Evolutionary conservation across 2,329 filamentous ascomycete species (phyloP).

Genomic region (Monosporascus ibericus): DNA sequence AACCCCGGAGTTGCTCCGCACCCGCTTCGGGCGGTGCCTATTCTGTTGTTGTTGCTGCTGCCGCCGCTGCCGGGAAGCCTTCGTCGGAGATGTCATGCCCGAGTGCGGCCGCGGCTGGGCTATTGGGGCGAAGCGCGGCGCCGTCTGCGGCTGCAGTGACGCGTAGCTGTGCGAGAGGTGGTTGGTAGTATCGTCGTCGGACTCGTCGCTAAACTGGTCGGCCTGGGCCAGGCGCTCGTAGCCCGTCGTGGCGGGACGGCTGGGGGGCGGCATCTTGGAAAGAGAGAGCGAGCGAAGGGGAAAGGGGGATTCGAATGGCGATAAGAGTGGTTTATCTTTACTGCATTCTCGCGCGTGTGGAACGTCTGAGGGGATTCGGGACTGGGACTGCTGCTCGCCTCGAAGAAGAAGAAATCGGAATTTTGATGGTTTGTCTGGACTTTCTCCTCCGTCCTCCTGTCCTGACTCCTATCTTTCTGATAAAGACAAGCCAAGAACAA

Average conservation of each 20-base stretch:
- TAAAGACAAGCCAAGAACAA: no score
- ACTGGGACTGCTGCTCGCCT: no score
- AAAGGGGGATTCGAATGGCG: background rate
- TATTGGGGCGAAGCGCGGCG: constrained; percentile 60
- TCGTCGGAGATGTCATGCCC: constrained; percentile 53
- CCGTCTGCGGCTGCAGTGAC: constrained; percentile 47
- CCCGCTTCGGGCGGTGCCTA: constrained; percentile 41
- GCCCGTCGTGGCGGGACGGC: constrained; percentile 68
- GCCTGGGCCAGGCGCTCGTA: constrained; percentile 82
- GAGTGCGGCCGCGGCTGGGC: constrained; percentile 55
- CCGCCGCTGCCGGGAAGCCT: constrained; percentile 29
- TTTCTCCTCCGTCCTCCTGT: no score
- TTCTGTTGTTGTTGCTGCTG: background rate
- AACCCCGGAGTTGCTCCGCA: constrained; percentile 72
- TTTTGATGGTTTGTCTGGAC: no score
- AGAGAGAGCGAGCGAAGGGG: background rate
- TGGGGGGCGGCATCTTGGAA: constrained; percentile 52
- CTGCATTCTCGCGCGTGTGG: background rate
- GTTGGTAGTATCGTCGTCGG: constrained; percentile 53
- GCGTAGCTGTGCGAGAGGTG: constrained; percentile 42
- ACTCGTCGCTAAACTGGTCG: constrained; percentile 67
- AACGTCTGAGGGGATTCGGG: background rate
- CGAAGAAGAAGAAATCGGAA: no score
- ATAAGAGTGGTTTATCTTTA: background rate
- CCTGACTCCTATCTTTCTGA: no score